Conservation (phyloP, 1,284 basidiomycete species). For the Ustilago vetiveriae region DNA sequence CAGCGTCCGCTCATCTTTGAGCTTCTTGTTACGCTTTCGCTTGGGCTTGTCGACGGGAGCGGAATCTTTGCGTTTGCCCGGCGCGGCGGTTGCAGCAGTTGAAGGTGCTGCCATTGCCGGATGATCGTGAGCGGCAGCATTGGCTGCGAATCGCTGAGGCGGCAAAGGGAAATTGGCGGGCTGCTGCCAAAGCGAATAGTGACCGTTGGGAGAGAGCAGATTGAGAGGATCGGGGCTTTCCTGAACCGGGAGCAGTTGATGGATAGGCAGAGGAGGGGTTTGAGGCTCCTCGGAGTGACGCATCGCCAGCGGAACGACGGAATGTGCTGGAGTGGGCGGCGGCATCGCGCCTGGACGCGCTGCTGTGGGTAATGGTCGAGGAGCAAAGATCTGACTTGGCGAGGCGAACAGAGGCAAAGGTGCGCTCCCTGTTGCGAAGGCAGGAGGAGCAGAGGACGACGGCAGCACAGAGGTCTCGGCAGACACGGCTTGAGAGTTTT, state of each 20-base stretch:
- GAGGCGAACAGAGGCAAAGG: conserved; percentile 23
- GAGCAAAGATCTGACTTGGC: conserved; percentile 27
- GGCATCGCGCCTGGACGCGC: conserved; percentile 2
- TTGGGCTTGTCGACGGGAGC: conserved; percentile 14
- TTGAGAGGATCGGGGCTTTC: conserved; percentile 53
- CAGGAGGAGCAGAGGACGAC: not conserved
- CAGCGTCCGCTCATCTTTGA: conserved; percentile 11
- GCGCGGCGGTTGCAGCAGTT: no score
- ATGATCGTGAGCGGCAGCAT: conserved; percentile 5
- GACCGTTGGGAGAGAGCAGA: conserved; percentile 30
- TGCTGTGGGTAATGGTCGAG: conserved; percentile 2
- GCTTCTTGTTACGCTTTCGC: conserved; percentile 30
- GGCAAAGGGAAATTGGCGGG: conserved; percentile 1
- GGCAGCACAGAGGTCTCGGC: no score
- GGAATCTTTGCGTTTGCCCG: conserved; percentile 30
- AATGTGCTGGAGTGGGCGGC: conserved; percentile 11
- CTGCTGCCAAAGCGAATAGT: conserved; percentile 34
- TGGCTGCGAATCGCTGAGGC: conserved; percentile 4
- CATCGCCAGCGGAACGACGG: conserved; percentile 3
- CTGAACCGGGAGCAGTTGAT: conserved; percentile 15
- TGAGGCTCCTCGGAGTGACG: conserved; percentile 19
- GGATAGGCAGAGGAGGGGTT: conserved; percentile 19
- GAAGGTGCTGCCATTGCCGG: conserved; percentile 13
- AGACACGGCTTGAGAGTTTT: not conserved
- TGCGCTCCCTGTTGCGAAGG: not conserved